Conservation (phyloP, 2,329 filamentous ascomycete species). For the Sporothrix variecibatus region DNA sequence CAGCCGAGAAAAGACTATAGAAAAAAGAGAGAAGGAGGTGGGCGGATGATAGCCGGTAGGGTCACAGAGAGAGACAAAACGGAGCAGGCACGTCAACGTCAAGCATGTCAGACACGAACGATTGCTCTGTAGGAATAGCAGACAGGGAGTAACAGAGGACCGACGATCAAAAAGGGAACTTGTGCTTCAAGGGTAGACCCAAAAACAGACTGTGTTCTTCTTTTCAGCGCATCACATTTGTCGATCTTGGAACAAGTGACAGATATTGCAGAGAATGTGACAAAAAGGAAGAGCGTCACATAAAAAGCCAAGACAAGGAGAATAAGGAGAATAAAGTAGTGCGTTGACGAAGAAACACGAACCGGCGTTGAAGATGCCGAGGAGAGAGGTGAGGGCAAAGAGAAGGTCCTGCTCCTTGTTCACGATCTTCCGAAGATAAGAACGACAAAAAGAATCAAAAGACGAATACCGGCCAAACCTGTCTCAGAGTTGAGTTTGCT, state of each 20-base stretch:
- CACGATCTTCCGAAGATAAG: background rate
- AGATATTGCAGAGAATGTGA: background rate
- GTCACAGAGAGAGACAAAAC: background rate
- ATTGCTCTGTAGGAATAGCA: background rate
- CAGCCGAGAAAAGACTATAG: background rate
- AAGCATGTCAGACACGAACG: background rate
- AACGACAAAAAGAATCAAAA: background rate
- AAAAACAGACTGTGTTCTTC: background rate
- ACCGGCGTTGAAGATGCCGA: conserved; percentile 15
- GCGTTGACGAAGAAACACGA: conserved; percentile 7
- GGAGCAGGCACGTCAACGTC: background rate
- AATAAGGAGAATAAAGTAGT: background rate
- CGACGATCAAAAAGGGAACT: conserved; percentile 4
- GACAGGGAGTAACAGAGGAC: background rate
- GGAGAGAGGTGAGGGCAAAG: background rate
- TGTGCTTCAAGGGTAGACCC: background rate
- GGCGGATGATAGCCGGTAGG: background rate
- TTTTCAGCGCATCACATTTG: background rate
- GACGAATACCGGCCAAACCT: background rate
- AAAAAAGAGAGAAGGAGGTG: background rate
- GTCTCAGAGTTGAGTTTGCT: background rate
- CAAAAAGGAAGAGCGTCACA: background rate
- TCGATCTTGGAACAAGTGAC: conserved; percentile 19
- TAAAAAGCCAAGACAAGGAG: background rate
- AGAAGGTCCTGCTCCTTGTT: background rate